Conservation (phyloP, 306 rosid genomes). For the Oxytropis ochrocephala region DNA sequence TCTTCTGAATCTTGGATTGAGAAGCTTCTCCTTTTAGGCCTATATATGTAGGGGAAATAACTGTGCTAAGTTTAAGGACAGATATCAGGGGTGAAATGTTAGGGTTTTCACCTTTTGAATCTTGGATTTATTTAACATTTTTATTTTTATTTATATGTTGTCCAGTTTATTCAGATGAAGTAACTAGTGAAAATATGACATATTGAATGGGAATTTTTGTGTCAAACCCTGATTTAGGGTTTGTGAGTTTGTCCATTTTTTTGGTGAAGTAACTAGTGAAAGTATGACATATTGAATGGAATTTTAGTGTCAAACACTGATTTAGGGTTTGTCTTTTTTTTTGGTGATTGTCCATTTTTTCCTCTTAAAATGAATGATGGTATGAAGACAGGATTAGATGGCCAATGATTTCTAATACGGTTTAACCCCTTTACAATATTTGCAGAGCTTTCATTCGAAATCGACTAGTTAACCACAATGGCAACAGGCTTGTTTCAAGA, state of each 20-base stretch:
- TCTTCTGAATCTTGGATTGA: not conserved
- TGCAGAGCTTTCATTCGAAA: conserved; percentile 17
- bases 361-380: not conserved
- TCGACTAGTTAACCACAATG: conserved; percentile 29
- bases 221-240: not conserved
- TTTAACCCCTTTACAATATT: not conserved
- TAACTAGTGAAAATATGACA: not conserved
- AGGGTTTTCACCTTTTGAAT: not conserved
- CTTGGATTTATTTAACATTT: not conserved
- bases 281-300: not conserved
- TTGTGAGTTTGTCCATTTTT: not conserved
- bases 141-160: not conserved
- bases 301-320: not conserved
- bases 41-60: not conserved
- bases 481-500: conserved; percentile 45
- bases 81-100: not conserved
- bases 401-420: not conserved
- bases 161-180: not conserved
- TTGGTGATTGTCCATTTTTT: not conserved
- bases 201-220: not conserved
- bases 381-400: not conserved
- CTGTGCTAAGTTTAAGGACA: not conserved
- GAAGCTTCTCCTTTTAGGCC: not conserved
- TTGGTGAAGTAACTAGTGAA: too few relatives aligned
- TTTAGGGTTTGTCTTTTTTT: not conserved